These are phyloP conservation scores for Coprinellus micaceus DNA, from an alignment of 768 basidiomycete species.

Conservation along the genomic window DNA sequence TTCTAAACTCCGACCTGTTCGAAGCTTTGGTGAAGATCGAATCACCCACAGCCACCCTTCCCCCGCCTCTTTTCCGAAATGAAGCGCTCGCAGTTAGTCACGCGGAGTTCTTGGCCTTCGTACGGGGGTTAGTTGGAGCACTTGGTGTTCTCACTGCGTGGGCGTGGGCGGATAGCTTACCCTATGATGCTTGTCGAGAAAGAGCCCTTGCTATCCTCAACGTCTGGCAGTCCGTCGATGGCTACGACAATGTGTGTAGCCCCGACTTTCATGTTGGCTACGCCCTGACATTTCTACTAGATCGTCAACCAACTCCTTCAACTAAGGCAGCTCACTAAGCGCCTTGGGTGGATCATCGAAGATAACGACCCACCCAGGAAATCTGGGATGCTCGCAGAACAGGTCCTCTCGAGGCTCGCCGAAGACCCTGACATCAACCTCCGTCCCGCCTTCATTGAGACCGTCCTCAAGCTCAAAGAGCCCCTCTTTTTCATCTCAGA, in stretches of 20 bases:
- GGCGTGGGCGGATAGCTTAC: slow-evolving; percentile 78
- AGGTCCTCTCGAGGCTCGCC: slow-evolving; percentile 58
- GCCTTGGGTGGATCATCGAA: slow-evolving; percentile 69
- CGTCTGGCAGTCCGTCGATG: slow-evolving; percentile 63
- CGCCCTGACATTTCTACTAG: slow-evolving; percentile 35
- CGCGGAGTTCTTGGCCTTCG: slow-evolving; percentile 59
- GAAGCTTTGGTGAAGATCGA: slow-evolving; percentile 42
- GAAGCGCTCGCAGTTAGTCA: slow-evolving; percentile 32
- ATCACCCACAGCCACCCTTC: slow-evolving; percentile 27
- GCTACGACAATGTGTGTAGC: slow-evolving; percentile 69
- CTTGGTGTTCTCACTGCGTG: slow-evolving; percentile 65
- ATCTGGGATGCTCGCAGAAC: slow-evolving; percentile 65
- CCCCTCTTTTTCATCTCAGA: slow-evolving; percentile 63
- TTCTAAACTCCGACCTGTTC: slow-evolving; percentile 51
- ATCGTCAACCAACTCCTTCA: slow-evolving; percentile 73
- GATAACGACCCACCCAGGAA: slow-evolving; percentile 59
- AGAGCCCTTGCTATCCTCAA: slow-evolving; percentile 58
- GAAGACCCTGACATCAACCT: slow-evolving; percentile 60
- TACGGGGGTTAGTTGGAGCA: slow-evolving; percentile 66
- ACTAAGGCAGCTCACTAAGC: slow-evolving; percentile 66
- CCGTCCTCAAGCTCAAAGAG: slow-evolving; percentile 53
- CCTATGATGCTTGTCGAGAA: slow-evolving; percentile 60
- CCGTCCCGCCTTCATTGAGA: slow-evolving; percentile 52
- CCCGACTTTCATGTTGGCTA: too few relatives aligned
- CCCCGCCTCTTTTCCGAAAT: slow-evolving; percentile 37